phyloP scores from a whole-genome alignment of 225 moss, liverwort and hornwort species.

The Pseudoscleropodium purum region DNA sequence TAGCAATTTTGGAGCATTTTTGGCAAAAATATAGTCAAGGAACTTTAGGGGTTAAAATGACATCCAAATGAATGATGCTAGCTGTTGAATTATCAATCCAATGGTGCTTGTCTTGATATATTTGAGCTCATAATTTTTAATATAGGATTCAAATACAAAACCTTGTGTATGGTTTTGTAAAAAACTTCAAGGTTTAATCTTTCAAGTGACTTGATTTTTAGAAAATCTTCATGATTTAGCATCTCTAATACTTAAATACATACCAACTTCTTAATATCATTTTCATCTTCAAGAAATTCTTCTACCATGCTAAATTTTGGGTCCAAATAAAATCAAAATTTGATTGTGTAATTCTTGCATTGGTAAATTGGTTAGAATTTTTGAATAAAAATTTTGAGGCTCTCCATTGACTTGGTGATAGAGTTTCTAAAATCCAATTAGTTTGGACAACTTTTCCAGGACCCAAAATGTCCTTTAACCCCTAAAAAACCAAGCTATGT shows the following conservation, averaged over 20 bases:
- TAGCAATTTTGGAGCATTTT: no score
- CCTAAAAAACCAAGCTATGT: no score
- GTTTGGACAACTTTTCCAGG: fast-evolving
- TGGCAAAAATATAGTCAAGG: no score
- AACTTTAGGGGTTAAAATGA: no score
- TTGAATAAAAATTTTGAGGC: not conserved
- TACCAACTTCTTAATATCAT: not conserved
- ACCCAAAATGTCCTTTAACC: not conserved
- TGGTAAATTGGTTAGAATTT: not conserved
- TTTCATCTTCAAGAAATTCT: not conserved
- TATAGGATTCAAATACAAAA: not conserved
- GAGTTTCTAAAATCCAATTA: not conserved
- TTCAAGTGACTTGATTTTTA: not conserved
- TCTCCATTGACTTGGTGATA: not conserved
- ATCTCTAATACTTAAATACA: not conserved
- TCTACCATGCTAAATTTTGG: not conserved
- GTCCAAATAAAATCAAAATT: not conserved
- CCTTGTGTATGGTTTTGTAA: fast-evolving
- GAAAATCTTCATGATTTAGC: not conserved
- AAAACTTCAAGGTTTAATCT: not conserved
- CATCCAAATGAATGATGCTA: not conserved
- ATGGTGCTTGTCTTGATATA: not conserved
- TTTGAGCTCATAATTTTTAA: not conserved
- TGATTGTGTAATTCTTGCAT: not conserved
- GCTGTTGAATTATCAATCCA: not conserved